Percentiles rank a stretch among this genome's conserved stretches.
Evolutionary conservation across 2,329 filamentous ascomycete genomes (phyloP).

Genomic region (Nemania bipapillata): DNA sequence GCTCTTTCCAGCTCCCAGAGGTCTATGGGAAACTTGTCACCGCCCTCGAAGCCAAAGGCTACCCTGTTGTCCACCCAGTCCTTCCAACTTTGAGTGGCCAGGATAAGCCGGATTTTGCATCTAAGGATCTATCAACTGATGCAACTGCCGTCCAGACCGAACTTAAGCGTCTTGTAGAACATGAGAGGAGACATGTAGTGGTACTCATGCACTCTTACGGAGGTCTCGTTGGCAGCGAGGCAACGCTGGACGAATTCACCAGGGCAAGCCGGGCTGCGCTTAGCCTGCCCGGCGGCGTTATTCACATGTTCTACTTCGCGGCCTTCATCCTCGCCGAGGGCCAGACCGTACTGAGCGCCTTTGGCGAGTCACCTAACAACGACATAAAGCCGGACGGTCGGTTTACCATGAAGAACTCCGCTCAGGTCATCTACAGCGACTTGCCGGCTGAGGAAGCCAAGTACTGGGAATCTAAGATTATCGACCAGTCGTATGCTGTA

Average conservation of each 20-base stretch:
- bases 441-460: not conserved
- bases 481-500: not conserved
- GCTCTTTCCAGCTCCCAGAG: constrained; percentile 3
- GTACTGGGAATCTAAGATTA: not conserved
- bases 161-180: not conserved
- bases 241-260: not conserved
- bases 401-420: not conserved
- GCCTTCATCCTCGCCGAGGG: not conserved
- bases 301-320: not conserved
- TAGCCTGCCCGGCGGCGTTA: not conserved
- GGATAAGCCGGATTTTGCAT: not conserved
- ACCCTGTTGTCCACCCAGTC: not conserved
- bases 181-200: not conserved
- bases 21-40: not conserved
- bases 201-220: constrained; percentile 1
- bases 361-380: not conserved
- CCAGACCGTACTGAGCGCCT: not conserved
- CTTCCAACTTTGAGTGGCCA: not conserved
- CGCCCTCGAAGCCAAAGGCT: not conserved
- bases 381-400: not conserved
- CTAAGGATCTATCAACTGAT: not conserved
- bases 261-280: not conserved
- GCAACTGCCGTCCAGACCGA: not conserved
- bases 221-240: not conserved
- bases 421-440: not conserved